A percentile compares a stretch with the other conserved stretches of the same genome.
These are phyloP conservation scores for Haberlea rhodopensis DNA, from an alignment of 257 asterid genomes.

Conservation along the genomic window DNA sequence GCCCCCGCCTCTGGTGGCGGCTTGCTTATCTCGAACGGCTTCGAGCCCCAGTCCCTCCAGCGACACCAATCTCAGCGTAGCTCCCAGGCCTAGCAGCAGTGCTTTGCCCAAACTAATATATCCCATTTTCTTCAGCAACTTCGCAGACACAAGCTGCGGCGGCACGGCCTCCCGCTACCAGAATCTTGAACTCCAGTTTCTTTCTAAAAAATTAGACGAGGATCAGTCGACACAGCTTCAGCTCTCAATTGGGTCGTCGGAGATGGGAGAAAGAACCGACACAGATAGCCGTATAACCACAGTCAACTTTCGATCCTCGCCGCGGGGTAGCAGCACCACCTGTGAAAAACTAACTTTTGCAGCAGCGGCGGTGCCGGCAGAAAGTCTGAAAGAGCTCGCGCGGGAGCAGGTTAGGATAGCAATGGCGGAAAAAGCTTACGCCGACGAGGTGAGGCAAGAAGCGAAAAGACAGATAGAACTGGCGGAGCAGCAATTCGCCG, in stretches of 20 bases:
- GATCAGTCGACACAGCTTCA: constrained; percentile 44
- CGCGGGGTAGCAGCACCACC: constrained; percentile 24
- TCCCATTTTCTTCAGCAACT: background rate
- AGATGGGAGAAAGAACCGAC: constrained; percentile 24
- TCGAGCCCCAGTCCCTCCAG: constrained; percentile 61
- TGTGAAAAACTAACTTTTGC: background rate
- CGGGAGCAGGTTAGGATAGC: constrained; percentile 46
- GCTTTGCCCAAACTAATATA: constrained; percentile 18
- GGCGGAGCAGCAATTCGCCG: constrained; percentile 59
- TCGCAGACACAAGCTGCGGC: background rate
- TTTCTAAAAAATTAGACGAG: constrained; percentile 30
- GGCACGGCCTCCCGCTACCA: background rate
- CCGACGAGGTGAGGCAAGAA: constrained; percentile 57
- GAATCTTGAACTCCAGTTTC: constrained; percentile 59
- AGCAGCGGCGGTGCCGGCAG: constrained; percentile 4
- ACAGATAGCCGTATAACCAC: constrained; percentile 7
- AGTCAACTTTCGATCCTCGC: constrained; percentile 15
- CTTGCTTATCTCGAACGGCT: constrained; percentile 49
- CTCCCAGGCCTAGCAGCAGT: constrained; percentile 30
- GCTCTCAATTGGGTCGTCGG: constrained; percentile 52
- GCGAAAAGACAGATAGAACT: constrained; percentile 54
- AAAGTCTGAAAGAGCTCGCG: constrained; percentile 32
- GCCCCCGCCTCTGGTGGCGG: constrained; percentile 10
- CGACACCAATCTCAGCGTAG: constrained; percentile 37
- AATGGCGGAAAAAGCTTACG: constrained; percentile 60